A percentile compares a stretch with the other conserved stretches of the same genome.
Evolutionary conservation across 805 yeast species (phyloP).

Genomic region (Zygoascus tannicola): DNA sequence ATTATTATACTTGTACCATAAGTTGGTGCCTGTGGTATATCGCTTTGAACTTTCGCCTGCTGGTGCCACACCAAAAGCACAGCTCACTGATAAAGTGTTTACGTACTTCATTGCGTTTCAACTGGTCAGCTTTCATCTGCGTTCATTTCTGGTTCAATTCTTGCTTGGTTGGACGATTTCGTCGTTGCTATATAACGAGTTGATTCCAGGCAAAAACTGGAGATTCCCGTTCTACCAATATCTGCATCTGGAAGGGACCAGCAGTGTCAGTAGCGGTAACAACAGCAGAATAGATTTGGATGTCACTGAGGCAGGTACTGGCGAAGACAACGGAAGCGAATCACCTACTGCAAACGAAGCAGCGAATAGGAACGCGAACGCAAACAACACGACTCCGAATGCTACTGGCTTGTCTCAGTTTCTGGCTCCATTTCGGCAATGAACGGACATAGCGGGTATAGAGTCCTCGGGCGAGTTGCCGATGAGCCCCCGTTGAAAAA

Average conservation of each 20-base stretch:
- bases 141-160: constrained; percentile 24
- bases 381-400: background rate
- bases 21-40: constrained; percentile 34
- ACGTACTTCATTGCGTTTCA: constrained; percentile 29
- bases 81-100: constrained; percentile 31
- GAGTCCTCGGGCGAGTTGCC: no score
- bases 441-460: no score
- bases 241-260: background rate
- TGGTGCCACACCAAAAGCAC: constrained; percentile 9
- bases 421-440: no score
- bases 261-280: background rate
- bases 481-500: no score
- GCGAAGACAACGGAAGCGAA: background rate
- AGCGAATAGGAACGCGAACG: background rate
- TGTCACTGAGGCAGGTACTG: background rate
- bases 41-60: constrained; percentile 27
- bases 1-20: constrained; percentile 29
- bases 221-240: constrained; percentile 26
- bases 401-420: no score
- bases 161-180: constrained; percentile 32
- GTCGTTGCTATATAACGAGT: constrained; percentile 27
- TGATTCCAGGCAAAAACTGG: constrained; percentile 34
- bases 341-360: background rate
- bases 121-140: constrained; percentile 26
- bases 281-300: background rate